Percentiles rank a stretch among this genome's conserved stretches.
Conservation (phyloP, 345 rosid genomes). For the Syzygium jambos region DNA sequence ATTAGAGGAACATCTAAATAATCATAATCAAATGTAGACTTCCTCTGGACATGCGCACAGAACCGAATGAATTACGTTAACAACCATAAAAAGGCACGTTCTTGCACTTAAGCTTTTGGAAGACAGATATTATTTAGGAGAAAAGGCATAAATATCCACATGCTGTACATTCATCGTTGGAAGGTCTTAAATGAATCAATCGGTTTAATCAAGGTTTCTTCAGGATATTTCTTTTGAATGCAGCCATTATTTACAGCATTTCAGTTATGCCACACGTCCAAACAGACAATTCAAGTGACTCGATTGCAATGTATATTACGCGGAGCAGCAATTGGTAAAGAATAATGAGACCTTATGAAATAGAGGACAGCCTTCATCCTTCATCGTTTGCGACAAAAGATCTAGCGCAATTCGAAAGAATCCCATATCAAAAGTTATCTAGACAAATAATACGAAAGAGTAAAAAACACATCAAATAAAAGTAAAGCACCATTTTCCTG, state of each 20-base stretch:
- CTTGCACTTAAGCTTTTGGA: background rate
- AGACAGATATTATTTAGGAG: background rate
- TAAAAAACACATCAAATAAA: too few species aligned
- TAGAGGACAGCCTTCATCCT: background rate
- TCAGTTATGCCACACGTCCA: background rate
- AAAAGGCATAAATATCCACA: background rate
- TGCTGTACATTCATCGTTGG: background rate
- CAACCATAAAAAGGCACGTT: background rate
- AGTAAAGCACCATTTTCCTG: too few species aligned
- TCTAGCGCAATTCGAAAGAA: background rate
- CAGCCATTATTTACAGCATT: too few species aligned
- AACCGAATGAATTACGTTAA: background rate
- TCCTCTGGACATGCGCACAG: background rate
- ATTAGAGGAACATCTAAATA: background rate
- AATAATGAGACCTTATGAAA: background rate
- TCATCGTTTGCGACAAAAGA: background rate
- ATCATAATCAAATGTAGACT: background rate
- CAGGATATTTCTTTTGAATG: background rate
- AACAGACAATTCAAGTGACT: background rate
- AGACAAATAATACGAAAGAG: too few species aligned
- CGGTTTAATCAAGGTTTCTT: background rate
- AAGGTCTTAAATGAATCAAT: background rate
- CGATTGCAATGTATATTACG: background rate
- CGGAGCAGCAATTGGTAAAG: background rate
- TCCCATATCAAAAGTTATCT: too few species aligned